Percentiles rank a stretch among this genome's conserved stretches.
These are phyloP conservation scores for Acanthamoeba lenticulata DNA, from an alignment of 208 protist genomes.

Conservation along the genomic window DNA sequence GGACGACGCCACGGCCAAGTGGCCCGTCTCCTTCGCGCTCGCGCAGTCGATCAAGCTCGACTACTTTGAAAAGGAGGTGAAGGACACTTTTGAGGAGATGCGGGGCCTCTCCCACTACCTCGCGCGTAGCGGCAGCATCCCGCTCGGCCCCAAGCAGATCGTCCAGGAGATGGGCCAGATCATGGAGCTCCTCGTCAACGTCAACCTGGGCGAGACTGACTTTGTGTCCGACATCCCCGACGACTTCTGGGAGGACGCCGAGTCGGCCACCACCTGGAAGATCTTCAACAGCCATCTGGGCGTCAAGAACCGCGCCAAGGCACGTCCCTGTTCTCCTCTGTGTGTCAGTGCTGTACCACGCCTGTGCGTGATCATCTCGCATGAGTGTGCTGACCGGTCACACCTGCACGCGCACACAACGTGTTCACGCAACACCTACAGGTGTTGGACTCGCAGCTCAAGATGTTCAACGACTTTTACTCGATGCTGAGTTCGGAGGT, in stretches of 20 bases:
- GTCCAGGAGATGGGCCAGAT: slow-evolving; percentile 48
- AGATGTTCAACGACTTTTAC: slow-evolving; percentile 50
- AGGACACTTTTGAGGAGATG: slow-evolving; percentile 48
- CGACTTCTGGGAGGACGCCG: slow-evolving; percentile 46
- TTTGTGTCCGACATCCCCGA: slow-evolving; percentile 49
- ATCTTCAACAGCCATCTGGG: slow-evolving; percentile 56
- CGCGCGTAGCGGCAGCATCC: slow-evolving; percentile 32
- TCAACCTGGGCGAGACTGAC: slow-evolving; percentile 41
- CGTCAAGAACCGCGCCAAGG: slow-evolving; percentile 42
- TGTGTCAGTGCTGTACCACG: background rate
- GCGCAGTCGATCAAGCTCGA: slow-evolving; percentile 38
- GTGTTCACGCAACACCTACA: too few species aligned
- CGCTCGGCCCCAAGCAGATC: slow-evolving; percentile 41
- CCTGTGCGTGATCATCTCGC: background rate
- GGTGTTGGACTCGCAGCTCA: slow-evolving; percentile 27
- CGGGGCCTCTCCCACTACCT: slow-evolving; percentile 33
- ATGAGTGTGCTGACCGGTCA: too few species aligned
- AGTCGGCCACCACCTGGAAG: slow-evolving; percentile 48
- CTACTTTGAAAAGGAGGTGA: slow-evolving; percentile 45
- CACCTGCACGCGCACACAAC: too few species aligned
- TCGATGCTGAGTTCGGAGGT: slow-evolving; percentile 44
- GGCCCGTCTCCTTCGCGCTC: slow-evolving; percentile 29
- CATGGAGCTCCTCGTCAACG: slow-evolving; percentile 54
- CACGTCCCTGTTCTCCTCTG: background rate
- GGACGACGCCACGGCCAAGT: slow-evolving; percentile 25